Base-by-base conservation (phyloP, 805 yeast species). In the Yamadazyma nakazawae region DNA sequence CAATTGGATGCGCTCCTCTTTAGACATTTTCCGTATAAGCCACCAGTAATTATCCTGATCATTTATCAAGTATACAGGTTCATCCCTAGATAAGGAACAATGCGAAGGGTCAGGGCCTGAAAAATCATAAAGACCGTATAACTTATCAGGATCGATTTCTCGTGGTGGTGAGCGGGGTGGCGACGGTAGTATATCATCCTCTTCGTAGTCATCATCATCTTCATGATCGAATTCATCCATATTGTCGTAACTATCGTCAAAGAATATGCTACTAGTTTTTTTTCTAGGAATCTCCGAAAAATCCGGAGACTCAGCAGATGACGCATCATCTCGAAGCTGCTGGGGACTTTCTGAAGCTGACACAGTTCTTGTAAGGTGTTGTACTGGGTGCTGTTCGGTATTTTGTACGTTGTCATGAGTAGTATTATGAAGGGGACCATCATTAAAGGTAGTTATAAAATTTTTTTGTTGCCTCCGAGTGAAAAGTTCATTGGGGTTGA, bases 11-110 rank as follows among this genome's bases (percentile, higher is more conserved):
- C 55, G 51, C 49, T 70, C 74, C 14, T 54, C 50, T 50, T 67
- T 70, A 12, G 64, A 59, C 40, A 69, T 47, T 48, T 78, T 75
- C 25, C 70, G 63, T 25, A 94, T 92, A 10, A 92, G 72, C 98
- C 99, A 94, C 99, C 99, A 94, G 67, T 94, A 94, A 50, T 88
- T 79, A 66, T 94, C 97, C 41, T 86, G 83, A 60, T 94, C 99
- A 60, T 89, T 90, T 31, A 94, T 68, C 16, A 94, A 68, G 37
- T 79, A 72, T 52, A 95, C 92, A 1, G 95, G 83, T 57, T 89
- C 96, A 59, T 92, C 91, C 53, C 88, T 81, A 17, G 70, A 62
- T 10, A 92, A 74, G 48, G 85, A 81, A 54, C 96, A 85, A 66
- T 92, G 99, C 39, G 94, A 88, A 4, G 92, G 90, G 60, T 90